Evolutionary conservation across 768 basidiomycete species (phyloP).

Genomic region (Plicaturopsis crispa): DNA sequence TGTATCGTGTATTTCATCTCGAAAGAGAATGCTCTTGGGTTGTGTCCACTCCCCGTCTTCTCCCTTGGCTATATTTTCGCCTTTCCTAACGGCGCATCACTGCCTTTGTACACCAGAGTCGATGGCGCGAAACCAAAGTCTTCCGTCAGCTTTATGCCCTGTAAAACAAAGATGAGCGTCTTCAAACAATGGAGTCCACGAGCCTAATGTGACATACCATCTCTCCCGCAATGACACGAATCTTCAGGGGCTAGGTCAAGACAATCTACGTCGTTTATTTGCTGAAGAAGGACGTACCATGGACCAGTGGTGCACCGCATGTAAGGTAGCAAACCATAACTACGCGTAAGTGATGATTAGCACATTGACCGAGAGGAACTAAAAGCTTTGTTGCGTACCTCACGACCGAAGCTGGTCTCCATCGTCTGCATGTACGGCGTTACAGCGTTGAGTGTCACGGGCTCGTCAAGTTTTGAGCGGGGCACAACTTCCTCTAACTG

Average conservation of each 20-base stretch:
- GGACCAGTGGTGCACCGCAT: conserved; percentile 89
- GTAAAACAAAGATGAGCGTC: conserved; percentile 1
- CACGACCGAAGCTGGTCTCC: conserved; percentile 75
- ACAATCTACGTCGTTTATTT: not conserved
- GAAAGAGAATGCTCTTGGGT: no score
- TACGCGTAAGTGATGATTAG: conserved; percentile 19
- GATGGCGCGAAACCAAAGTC: conserved; percentile 87
- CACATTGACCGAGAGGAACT: not conserved
- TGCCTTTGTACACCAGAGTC: conserved; percentile 69
- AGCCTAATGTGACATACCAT: conserved; percentile 38
- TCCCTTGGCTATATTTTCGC: conserved; percentile 49
- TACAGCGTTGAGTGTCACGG: conserved; percentile 70
- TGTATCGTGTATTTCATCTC: no score
- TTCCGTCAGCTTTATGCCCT: conserved; percentile 63
- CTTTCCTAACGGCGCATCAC: conserved; percentile 52
- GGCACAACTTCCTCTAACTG: conserved; percentile 50
- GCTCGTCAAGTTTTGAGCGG: conserved; percentile 38
- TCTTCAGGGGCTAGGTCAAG: conserved; percentile 29
- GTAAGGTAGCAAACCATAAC: conserved; percentile 83
- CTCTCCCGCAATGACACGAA: conserved; percentile 81
- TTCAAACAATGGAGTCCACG: conserved; percentile 6
- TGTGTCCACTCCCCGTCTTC: no score
- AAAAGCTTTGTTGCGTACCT: conserved; percentile 34
- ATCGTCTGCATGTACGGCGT: conserved; percentile 73
- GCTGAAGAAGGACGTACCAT: conserved; percentile 46